A percentile compares a stretch with the other conserved stretches of the same genome.
Conservation (phyloP, 2,329 filamentous ascomycete genomes). For the Colletotrichum paranaense region DNA sequence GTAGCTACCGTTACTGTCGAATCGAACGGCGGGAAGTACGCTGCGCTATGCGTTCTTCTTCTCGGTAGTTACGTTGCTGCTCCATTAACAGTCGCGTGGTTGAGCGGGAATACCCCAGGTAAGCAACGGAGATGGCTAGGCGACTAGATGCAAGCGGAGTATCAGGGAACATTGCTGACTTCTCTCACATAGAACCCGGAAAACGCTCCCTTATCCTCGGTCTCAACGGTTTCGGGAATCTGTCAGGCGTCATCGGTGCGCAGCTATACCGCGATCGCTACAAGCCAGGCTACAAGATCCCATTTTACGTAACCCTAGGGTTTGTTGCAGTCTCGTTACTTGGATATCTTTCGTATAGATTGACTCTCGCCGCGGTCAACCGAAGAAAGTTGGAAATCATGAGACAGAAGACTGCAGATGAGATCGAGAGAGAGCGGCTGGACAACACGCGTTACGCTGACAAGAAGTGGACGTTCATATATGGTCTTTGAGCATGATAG, state of each 20-base stretch:
- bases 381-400: conserved; percentile 36
- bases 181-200: conserved; percentile 38
- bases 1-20: conserved; percentile 39
- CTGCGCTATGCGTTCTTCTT: conserved; percentile 45
- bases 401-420: conserved; percentile 38
- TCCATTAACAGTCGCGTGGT: conserved; percentile 47
- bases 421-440: conserved; percentile 38
- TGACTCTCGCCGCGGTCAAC: conserved; percentile 42
- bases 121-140: neutral
- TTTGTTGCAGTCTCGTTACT: conserved; percentile 43
- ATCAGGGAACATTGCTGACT: neutral
- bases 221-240: conserved; percentile 48
- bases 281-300: conserved; percentile 44
- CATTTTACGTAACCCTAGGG: conserved; percentile 45
- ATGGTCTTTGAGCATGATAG: conserved; percentile 39
- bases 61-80: conserved; percentile 45
- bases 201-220: conserved; percentile 47
- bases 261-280: conserved; percentile 44
- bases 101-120: conserved; percentile 44
- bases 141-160: neutral
- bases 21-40: conserved; percentile 39
- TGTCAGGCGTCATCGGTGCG: conserved; percentile 46
- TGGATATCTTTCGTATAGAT: conserved; percentile 46
- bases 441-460: conserved; percentile 41
- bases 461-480: conserved; percentile 44